Evolutionary conservation across 345 rosid species (phyloP).

Genomic region (Populus tremula): DNA sequence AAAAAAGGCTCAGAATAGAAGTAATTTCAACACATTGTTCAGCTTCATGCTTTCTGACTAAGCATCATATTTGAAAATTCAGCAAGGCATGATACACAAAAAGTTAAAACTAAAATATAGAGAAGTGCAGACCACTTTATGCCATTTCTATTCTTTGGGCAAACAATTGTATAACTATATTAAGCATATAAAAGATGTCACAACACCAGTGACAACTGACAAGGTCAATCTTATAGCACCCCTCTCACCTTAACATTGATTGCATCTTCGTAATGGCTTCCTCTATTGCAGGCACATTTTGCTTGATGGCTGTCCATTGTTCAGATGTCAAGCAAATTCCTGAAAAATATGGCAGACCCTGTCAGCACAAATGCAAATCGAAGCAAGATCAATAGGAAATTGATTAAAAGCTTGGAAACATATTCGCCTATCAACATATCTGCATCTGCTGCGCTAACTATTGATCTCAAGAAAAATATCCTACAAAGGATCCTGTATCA

Average conservation of each 20-base stretch:
- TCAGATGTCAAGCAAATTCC: conserved; percentile 54
- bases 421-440: too few species aligned
- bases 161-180: not conserved
- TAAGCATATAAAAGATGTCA: conserved; percentile 3
- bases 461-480: too few species aligned
- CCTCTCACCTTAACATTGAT: conserved; percentile 52
- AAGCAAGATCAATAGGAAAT: not conserved
- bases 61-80: not conserved
- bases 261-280: conserved; percentile 51
- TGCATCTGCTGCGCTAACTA: too few species aligned
- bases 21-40: not conserved
- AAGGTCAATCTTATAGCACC: not conserved
- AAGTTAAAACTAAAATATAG: not conserved
- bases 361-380: conserved; percentile 7
- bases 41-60: conserved; percentile 1
- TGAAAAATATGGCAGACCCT: conserved; percentile 26
- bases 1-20: too few species aligned
- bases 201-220: not conserved
- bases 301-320: conserved; percentile 56
- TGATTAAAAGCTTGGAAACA: not conserved
- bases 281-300: conserved; percentile 51
- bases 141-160: not conserved
- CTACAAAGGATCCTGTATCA: too few species aligned
- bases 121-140: not conserved
- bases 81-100: not conserved